These are phyloP conservation scores for Helichrysum umbraculigerum DNA, from an alignment of 129 eudicot genomes.

Conservation along the genomic window DNA sequence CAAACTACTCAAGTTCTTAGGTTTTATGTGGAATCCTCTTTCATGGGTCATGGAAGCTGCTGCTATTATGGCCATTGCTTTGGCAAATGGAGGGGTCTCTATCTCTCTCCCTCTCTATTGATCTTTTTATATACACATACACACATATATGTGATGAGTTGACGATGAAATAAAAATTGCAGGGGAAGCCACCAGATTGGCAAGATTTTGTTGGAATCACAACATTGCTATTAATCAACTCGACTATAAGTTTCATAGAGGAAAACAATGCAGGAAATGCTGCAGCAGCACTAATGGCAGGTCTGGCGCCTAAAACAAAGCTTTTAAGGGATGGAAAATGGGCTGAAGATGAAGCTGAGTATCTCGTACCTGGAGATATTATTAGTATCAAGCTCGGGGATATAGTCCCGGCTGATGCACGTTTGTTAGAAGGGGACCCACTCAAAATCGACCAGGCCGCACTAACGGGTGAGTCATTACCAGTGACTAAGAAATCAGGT, in stretches of 20 bases:
- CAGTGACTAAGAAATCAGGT: constrained; percentile 65
- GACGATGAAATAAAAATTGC: constrained; percentile 21
- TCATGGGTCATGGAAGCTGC: constrained; percentile 98
- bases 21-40: constrained; percentile 93
- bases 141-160: neutral
- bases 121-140: neutral
- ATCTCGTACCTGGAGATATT: constrained; percentile 76
- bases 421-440: constrained; percentile 80
- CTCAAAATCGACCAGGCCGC: constrained; percentile 89
- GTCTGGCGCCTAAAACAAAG: constrained; percentile 89
- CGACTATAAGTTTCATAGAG: constrained; percentile 83
- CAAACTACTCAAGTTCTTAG: constrained; percentile 66
- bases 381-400: constrained; percentile 83
- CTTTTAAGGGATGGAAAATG: constrained; percentile 76
- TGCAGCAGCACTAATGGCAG: constrained; percentile 89
- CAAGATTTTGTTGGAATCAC: constrained; percentile 84
- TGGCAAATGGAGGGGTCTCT: constrained; percentile 82
- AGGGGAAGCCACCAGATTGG: constrained; percentile 96
- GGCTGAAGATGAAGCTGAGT: constrained; percentile 70
- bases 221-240: constrained; percentile 66
- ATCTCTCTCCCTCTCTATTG: constrained; percentile 13
- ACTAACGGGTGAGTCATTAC: constrained; percentile 80
- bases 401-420: constrained; percentile 88
- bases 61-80: constrained; percentile 80
- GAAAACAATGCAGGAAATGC: constrained; percentile 96